Evolutionary conservation across 2,329 filamentous ascomycete species (phyloP), one percentile per base, ranked within the genome.

Genomic region (Apiospora aurea): DNA sequence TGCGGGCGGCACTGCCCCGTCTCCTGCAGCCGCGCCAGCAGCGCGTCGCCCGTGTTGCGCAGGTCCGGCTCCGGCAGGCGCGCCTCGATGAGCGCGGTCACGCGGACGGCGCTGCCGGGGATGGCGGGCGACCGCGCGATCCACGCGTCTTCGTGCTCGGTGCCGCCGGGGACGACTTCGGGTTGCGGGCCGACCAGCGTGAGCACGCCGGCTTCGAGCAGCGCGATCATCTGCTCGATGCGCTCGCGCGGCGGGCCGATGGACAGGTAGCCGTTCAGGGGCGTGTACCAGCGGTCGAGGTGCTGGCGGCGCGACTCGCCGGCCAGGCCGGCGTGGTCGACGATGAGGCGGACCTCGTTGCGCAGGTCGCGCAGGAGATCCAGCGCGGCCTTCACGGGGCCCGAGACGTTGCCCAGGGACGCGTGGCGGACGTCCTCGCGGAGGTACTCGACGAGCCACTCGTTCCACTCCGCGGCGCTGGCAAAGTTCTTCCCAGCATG

Each of bases 341-440:
- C 74, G 53, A 75, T 71, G 43, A 73, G 73, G 6, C 74, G 71
- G 61, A 75, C 43, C 71, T 75, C 74, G 51, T 75, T 75, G 44
- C 74, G 72, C 41, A 75, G 66, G 70, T 75, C 74, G 26, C 74
- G 74, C 70, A 75, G 47, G 69, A 75, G 70, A 29, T 75, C 74
- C 16, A 75, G 61, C 8, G 74, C 74, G 2, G 74, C 71, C 66
- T 75, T 75, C n/a, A 75, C 24, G 21, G 74, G 71, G 1, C 74
- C 74, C 21, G 69, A 16, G 21, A 73, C 66, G 44, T 75, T 75
- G 14, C 74, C 74, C 14, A 71, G 74, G 0, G 53, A 61, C 1
- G 74, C 74, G 29, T 74, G 49, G 2, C 10, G 10, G 7, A 49
- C 46, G 7, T 49, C 46, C 7, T 49, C 46, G 46, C 21, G 46